Evolutionary conservation across 352 stramenopile species (phyloP).

Genomic region (Globisporangium nodosum): DNA sequence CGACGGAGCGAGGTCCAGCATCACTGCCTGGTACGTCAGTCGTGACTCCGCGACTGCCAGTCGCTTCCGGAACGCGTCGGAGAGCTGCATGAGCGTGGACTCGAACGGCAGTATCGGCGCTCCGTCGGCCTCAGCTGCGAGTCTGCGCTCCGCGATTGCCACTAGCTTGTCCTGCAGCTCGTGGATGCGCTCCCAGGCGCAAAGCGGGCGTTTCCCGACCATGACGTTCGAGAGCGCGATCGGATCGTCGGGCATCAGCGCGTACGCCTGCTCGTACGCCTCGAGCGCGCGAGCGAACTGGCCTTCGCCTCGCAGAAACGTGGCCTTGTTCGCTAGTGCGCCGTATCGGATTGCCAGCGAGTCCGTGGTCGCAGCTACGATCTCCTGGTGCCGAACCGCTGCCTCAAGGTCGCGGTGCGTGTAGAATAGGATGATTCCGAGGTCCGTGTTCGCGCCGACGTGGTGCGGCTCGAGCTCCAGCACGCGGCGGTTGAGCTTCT

Average conservation of each 20-base stretch:
- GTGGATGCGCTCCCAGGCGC: constrained; percentile 50
- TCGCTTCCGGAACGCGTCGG: constrained; percentile 37
- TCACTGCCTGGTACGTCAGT: constrained; percentile 30
- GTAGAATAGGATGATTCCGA: constrained; percentile 11
- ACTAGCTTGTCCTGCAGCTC: constrained; percentile 42
- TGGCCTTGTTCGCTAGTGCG: constrained; percentile 68
- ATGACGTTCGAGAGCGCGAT: constrained; percentile 46
- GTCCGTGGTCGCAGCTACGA: constrained; percentile 19
- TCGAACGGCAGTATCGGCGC: constrained; percentile 62
- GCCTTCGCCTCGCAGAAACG: constrained; percentile 54
- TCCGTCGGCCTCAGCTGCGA: constrained; percentile 3
- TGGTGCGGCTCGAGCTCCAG: constrained; percentile 39
- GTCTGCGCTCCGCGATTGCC: constrained; percentile 11
- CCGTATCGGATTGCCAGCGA: constrained; percentile 12
- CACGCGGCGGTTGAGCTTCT: constrained; percentile 31
- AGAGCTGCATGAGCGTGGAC: constrained; percentile 50
- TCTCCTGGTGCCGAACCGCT: constrained; percentile 42
- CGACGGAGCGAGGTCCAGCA: constrained; percentile 25
- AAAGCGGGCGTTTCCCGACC: constrained; percentile 46
- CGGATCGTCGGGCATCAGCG: constrained; percentile 17
- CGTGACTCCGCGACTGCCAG: constrained; percentile 29
- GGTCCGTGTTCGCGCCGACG: constrained; percentile 36
- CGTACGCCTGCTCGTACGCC: constrained; percentile 23
- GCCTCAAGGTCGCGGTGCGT: constrained; percentile 24
- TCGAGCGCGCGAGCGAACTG: constrained; percentile 33